phyloP scores from a whole-genome alignment of 192 early-diverging fungal species.

The Backusella circina region DNA sequence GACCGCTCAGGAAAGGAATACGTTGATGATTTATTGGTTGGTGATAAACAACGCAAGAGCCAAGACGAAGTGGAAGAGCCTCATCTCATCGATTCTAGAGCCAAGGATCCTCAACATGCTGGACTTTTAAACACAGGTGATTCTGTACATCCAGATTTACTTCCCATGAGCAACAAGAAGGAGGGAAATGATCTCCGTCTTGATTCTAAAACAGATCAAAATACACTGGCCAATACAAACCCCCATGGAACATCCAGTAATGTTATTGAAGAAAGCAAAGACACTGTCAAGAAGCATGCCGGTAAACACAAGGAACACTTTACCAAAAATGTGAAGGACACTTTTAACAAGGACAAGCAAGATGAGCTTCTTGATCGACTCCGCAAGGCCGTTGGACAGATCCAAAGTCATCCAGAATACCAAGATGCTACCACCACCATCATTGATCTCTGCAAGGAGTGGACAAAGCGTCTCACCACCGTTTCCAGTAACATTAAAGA shows the following conservation, averaged over 20 bases:
- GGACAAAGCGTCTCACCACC: constrained; percentile 23
- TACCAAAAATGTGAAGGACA: constrained; percentile 17
- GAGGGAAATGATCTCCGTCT: neutral
- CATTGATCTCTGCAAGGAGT: constrained; percentile 23
- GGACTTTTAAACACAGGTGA: constrained; percentile 9
- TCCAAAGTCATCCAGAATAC: constrained; percentile 39
- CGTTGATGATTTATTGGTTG: neutral
- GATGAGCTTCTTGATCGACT: constrained; percentile 30
- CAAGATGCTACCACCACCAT: constrained; percentile 35
- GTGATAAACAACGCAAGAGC: neutral
- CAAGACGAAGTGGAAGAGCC: neutral
- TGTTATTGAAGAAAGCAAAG: neutral
- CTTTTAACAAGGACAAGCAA: constrained; percentile 31
- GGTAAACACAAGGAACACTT: constrained; percentile 11
- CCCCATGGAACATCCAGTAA: too few species aligned
- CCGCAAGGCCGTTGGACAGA: constrained; percentile 26
- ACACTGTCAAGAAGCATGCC: neutral
- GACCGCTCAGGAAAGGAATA: neutral
- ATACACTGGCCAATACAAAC: neutral
- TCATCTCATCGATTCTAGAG: neutral
- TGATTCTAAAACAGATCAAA: neutral
- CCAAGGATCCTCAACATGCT: neutral
- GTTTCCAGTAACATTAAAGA: neutral
- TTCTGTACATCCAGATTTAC: neutral
- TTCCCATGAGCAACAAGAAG: neutral